A percentile compares a stretch with the other conserved stretches of the same genome.
Evolutionary conservation across 202 grass and related monocot species (phyloP).

Genomic region (Zoysia matrella): DNA sequence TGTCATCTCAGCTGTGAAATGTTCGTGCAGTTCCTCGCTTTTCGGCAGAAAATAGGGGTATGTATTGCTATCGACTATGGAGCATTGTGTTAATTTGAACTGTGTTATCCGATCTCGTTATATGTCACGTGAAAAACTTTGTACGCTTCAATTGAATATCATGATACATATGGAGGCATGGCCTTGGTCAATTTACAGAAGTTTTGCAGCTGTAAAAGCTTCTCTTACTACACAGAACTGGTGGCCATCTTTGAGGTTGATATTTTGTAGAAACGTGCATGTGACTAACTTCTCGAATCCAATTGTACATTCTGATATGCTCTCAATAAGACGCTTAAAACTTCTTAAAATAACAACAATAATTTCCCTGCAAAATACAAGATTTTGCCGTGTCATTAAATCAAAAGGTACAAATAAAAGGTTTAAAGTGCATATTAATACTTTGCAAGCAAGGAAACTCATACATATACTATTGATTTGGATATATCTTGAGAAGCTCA

Average conservation of each 20-base stretch:
- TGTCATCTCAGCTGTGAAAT: neutral
- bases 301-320: neutral
- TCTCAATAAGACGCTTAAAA: neutral
- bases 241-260: neutral
- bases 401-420: neutral
- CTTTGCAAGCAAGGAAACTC: constrained; percentile 17
- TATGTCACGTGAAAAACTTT: neutral
- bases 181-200: neutral
- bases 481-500: constrained; percentile 85
- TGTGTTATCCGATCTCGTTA: neutral
- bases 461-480: constrained; percentile 44
- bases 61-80: too few relatives aligned
- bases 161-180: neutral
- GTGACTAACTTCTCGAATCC: too few relatives aligned
- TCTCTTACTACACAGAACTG: neutral
- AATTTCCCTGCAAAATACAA: constrained; percentile 29
- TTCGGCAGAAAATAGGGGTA: neutral
- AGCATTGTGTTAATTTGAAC: neutral
- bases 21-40: neutral
- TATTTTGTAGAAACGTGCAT: neutral
- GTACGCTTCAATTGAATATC: neutral
- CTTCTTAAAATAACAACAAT: neutral
- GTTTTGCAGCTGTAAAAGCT: neutral
- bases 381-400: neutral
- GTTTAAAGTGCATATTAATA: neutral